phyloP scores from a whole-genome alignment of 2,329 filamentous ascomycete genomes.

The Whalleya microplaca region DNA sequence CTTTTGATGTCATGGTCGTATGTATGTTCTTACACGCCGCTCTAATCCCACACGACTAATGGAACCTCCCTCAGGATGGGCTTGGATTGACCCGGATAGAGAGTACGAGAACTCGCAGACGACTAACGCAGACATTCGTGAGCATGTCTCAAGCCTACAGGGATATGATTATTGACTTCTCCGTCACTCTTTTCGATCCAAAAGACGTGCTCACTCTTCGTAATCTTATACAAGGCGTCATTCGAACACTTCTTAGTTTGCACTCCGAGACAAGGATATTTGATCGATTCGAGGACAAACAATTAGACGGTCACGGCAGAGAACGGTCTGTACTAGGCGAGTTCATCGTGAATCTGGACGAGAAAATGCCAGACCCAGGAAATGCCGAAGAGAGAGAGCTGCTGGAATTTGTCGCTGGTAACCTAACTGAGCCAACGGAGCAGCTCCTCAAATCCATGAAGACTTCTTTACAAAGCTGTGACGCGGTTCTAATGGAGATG shows the following conservation, averaged over 20 bases:
- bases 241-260: conserved; percentile 57
- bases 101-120: conserved; percentile 42
- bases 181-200: conserved; percentile 56
- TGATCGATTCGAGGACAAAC: conserved; percentile 32
- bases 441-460: conserved; percentile 52
- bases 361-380: conserved; percentile 7
- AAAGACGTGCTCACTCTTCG: conserved; percentile 53
- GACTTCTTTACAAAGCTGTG: conserved; percentile 48
- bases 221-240: conserved; percentile 59
- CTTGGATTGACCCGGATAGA: conserved; percentile 43
- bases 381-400: conserved; percentile 32
- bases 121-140: conserved; percentile 56
- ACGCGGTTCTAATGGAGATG: conserved; percentile 58
- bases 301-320: conserved; percentile 2
- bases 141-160: conserved; percentile 59
- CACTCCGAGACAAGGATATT: conserved; percentile 54
- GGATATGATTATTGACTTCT: conserved; percentile 61
- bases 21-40: conserved; percentile 5
- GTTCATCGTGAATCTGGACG: conserved; percentile 42
- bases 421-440: conserved; percentile 51
- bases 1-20: conserved; percentile 52
- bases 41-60: conserved; percentile 21
- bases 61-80: conserved; percentile 35
- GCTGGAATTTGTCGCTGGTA: conserved; percentile 30
- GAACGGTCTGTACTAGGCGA: conserved; percentile 27